Percentiles rank a stretch among this genome's conserved stretches.
Conservation (phyloP, 2,329 filamentous ascomycete species). For the Aspergillus arachidicola region DNA sequence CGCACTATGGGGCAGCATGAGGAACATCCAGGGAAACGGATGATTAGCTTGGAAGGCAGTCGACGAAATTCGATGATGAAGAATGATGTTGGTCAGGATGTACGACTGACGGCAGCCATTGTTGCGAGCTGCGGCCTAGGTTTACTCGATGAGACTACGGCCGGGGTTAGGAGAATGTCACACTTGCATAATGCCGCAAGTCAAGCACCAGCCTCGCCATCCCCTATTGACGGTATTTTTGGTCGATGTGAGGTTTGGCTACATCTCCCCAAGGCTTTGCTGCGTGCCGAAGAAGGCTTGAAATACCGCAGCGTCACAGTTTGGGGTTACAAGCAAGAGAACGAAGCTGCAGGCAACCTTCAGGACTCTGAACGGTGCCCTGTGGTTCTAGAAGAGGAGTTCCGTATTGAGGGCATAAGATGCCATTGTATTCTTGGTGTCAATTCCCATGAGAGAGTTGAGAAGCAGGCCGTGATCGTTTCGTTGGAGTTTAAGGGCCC, state of each 20-base stretch:
- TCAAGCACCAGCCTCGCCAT: conserved; percentile 10
- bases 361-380: conserved; percentile 30
- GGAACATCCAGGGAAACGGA: conserved; percentile 24
- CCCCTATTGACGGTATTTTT: conserved; percentile 32
- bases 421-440: conserved; percentile 54
- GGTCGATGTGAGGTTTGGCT: conserved; percentile 42
- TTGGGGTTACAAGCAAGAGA: conserved; percentile 34
- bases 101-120: conserved; percentile 38
- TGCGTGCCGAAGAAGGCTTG: conserved; percentile 48
- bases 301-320: conserved; percentile 39
- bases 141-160: conserved; percentile 41
- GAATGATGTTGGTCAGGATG: conserved; percentile 34
- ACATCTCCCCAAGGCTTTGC: conserved; percentile 48
- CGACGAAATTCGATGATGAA: conserved; percentile 33
- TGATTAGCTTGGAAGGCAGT: conserved; percentile 31
- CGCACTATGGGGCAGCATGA: conserved; percentile 30
- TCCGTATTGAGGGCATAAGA: conserved; percentile 46
- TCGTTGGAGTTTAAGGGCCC: conserved; percentile 41
- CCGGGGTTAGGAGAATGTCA: conserved; percentile 37
- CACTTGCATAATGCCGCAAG: conserved; percentile 26
- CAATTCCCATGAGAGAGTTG: conserved; percentile 54
- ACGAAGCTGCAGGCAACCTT: conserved; percentile 19
- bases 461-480: conserved; percentile 53
- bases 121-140: conserved; percentile 39
- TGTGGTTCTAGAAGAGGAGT: conserved; percentile 40